Base-by-base conservation (phyloP, 2,329 filamentous ascomycete species). In the Ophiostoma quercus region DNA sequence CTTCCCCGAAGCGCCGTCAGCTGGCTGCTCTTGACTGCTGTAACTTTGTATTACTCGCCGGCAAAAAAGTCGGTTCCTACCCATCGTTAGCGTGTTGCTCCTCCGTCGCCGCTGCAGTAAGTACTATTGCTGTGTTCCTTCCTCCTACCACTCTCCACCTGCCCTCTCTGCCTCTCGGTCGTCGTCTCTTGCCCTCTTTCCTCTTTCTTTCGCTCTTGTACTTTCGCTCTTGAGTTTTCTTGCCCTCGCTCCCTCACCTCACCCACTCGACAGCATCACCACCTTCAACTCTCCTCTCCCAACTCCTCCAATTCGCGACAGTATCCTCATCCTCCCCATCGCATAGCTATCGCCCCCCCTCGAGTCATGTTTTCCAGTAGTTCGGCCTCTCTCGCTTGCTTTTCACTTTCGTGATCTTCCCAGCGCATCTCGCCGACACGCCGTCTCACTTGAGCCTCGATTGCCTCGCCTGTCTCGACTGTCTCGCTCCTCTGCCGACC, bases 1-100 rank as follows among this genome's bases (percentile, higher is more conserved):
- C 68, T 69, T 54, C 71, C 68, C 72, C 71, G 71, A 72, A 70
- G 68, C 72, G 69, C 68, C 68, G 70, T 47, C 65, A 37, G 69
- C 65, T 57, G 34, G 60, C 25, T 67, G 29, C 60, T 39, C 29
- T n/a, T 9, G 60, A 19, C 62, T 22, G 29, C 60, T 63, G 57
- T 62, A 62, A 34, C 25, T 14, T 32, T 29, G 57, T 62, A 32
- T 11, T 29, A 32, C 25, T 29, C 14, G 11, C 47, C 22, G 54
- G 39, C 67, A 65, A 39, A 65, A 65, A 65, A 22, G 70, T 39
- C 41, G 34, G n/a, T 34, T 67, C 62, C 66, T 57, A 41, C 62
- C 51, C 69, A 32, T 60, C 67, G 39, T 34, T 65, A 39, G 62
- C 62, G 60, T 65, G 34, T 37, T 65, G 62, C 62, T 63, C 14